Evolutionary conservation across 1,284 basidiomycete genomes (phyloP).

Genomic region (Ganoderma meredithae): DNA sequence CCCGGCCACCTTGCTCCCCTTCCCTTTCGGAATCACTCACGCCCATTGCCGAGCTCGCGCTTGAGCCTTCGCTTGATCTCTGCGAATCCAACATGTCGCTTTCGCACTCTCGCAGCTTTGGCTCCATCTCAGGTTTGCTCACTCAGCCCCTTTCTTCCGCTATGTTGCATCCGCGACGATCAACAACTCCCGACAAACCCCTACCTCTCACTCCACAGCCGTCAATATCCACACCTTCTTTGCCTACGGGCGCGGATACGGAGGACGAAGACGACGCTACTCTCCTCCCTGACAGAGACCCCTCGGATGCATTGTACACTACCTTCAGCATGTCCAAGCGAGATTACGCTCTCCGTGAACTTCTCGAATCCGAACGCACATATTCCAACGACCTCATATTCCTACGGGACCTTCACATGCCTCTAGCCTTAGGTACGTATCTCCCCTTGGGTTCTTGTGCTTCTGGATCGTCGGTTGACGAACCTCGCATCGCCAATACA

Average conservation of each 20-base stretch:
- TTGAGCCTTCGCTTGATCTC: background rate
- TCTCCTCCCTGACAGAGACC: constrained; percentile 22
- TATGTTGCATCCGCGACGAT: constrained; percentile 21
- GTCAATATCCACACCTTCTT: constrained; percentile 23
- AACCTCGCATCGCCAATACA: background rate
- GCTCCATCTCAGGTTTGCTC: constrained; percentile 42
- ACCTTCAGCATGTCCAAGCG: constrained; percentile 64
- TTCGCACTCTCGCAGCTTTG: constrained; percentile 41
- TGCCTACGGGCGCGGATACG: constrained; percentile 19
- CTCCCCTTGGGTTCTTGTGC: background rate
- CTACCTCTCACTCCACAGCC: constrained; percentile 41
- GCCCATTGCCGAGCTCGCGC: constrained; percentile 11
- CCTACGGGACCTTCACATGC: constrained; percentile 86
- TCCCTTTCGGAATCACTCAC: constrained; percentile 20
- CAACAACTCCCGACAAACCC: constrained; percentile 43
- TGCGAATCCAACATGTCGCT: constrained; percentile 36
- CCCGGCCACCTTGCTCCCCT: constrained; percentile 16
- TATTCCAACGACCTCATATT: constrained; percentile 91
- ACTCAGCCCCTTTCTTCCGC: constrained; percentile 28
- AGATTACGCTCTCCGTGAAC: constrained; percentile 83
- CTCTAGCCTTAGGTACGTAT: constrained; percentile 68
- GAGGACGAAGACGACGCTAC: constrained; percentile 29
- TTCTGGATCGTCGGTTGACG: constrained; percentile 16
- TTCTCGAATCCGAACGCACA: constrained; percentile 84
- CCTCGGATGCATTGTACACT: constrained; percentile 30